These are phyloP conservation scores for Fusarium chaquense DNA, from an alignment of 2,329 filamentous ascomycete species.

Conservation along the genomic window DNA sequence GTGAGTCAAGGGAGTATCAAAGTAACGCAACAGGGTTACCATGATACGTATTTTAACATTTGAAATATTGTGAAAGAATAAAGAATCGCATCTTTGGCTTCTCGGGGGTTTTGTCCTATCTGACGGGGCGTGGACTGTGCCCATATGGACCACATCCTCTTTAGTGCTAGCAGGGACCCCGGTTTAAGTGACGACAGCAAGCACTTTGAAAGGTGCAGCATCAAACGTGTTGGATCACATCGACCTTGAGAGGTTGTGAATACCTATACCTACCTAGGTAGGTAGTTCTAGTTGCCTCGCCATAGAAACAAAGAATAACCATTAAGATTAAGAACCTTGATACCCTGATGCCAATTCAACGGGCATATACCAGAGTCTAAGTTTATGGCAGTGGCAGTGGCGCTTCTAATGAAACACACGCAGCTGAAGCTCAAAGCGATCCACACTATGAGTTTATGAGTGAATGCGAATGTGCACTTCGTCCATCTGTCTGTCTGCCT, in stretches of 20 bases:
- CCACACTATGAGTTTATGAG: slow-evolving; percentile 17
- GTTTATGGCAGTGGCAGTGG: slow-evolving; percentile 4
- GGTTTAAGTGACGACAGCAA: slow-evolving; percentile 41
- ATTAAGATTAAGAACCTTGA: neutral
- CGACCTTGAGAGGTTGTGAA: slow-evolving; percentile 14
- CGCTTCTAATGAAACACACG: slow-evolving; percentile 16
- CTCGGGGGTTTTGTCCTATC: slow-evolving; percentile 24
- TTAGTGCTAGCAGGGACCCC: slow-evolving; percentile 39
- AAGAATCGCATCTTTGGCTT: neutral
- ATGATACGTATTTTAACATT: neutral
- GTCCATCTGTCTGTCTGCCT: slow-evolving; percentile 6
- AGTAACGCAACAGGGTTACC: neutral
- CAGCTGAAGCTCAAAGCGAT: slow-evolving; percentile 28
- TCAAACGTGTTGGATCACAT: slow-evolving; percentile 30
- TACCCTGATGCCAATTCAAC: neutral
- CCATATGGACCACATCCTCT: slow-evolving; percentile 20
- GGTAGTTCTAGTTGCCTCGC: neutral
- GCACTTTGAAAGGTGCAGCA: slow-evolving; percentile 22
- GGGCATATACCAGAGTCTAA: neutral
- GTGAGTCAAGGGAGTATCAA: neutral
- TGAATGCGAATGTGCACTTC: slow-evolving; percentile 13
- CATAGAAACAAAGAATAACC: neutral
- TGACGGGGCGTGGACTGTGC: slow-evolving; percentile 34
- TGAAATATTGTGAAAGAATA: neutral
- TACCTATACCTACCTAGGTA: neutral